These are phyloP conservation scores for Globisporangium uncinulatum DNA, from an alignment of 352 stramenopile species.

Conservation along the genomic window DNA sequence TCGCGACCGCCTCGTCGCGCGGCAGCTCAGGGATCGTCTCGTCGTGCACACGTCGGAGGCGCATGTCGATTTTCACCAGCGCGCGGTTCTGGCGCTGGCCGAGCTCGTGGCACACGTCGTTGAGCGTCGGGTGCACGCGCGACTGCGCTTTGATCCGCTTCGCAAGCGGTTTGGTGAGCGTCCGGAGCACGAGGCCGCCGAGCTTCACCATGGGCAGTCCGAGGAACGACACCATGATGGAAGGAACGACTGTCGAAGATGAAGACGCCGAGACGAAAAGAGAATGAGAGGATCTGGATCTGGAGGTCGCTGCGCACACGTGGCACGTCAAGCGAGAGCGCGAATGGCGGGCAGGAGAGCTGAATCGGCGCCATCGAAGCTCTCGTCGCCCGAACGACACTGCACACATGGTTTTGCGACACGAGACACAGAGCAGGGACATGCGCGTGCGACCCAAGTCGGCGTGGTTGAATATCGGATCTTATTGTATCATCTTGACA, in stretches of 20 bases:
- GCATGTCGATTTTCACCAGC: slow-evolving; percentile 70
- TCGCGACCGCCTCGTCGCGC: slow-evolving; percentile 65
- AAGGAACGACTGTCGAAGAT: too few species aligned
- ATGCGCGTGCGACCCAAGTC: neutral
- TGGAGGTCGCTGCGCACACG: too few species aligned
- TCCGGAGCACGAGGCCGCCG: slow-evolving; percentile 71
- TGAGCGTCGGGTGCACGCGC: slow-evolving; percentile 64
- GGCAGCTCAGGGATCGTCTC: slow-evolving; percentile 75
- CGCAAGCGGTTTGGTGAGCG: slow-evolving; percentile 80
- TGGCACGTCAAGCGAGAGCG: too few species aligned
- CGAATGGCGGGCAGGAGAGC: too few species aligned
- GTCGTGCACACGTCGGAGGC: slow-evolving; percentile 66
- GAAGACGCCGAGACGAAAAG: too few species aligned
- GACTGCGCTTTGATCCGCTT: slow-evolving; percentile 88
- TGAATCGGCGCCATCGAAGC: too few species aligned
- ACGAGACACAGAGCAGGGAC: too few species aligned
- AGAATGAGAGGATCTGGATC: too few species aligned
- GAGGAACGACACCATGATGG: slow-evolving; percentile 24
- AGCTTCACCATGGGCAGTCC: slow-evolving; percentile 81
- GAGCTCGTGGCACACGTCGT: slow-evolving; percentile 44
- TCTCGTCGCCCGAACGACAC: too few species aligned
- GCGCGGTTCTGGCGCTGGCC: slow-evolving; percentile 64
- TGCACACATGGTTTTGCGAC: too few species aligned
- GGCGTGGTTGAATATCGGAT: too few species aligned
- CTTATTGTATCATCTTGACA: too few species aligned